Percentiles rank a stretch among this genome's conserved stretches.
phyloP scores from a whole-genome alignment of 2,329 filamentous ascomycete genomes.

The Botrytis fragariae region DNA sequence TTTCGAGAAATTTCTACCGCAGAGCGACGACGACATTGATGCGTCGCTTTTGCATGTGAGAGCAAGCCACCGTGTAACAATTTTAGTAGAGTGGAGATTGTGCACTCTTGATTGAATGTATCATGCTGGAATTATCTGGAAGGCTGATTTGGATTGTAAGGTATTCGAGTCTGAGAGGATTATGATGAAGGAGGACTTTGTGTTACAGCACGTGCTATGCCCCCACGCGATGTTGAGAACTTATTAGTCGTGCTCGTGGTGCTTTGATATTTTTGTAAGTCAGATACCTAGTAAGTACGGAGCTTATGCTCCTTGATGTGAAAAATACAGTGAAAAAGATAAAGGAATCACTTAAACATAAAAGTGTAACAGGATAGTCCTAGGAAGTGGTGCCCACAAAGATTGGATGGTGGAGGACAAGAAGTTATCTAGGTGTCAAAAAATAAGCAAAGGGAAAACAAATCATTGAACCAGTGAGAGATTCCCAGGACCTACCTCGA shows the following conservation, averaged over 20 bases:
- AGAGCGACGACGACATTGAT: neutral
- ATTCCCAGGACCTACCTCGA: neutral
- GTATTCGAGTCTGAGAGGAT: neutral
- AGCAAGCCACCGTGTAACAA: neutral
- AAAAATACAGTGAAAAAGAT: neutral
- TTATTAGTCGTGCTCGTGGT: neutral
- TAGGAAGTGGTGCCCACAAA: neutral
- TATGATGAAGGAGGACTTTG: neutral
- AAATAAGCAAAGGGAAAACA: neutral
- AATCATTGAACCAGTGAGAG: neutral
- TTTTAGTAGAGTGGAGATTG: neutral
- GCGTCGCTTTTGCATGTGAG: neutral
- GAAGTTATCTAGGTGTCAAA: neutral
- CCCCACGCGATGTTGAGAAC: neutral
- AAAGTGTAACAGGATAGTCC: neutral
- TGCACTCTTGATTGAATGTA: neutral
- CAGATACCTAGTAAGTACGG: neutral
- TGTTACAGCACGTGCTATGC: neutral
- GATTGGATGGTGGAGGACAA: neutral
- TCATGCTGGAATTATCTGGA: neutral
- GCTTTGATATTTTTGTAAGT: neutral
- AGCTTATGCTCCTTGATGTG: neutral
- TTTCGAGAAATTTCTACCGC: conserved; percentile 10
- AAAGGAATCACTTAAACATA: neutral
- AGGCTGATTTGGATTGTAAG: neutral